Evolutionary conservation across 805 yeast genomes (phyloP).

Genomic region (Cyberlindnera nakhonratchasimensis): DNA sequence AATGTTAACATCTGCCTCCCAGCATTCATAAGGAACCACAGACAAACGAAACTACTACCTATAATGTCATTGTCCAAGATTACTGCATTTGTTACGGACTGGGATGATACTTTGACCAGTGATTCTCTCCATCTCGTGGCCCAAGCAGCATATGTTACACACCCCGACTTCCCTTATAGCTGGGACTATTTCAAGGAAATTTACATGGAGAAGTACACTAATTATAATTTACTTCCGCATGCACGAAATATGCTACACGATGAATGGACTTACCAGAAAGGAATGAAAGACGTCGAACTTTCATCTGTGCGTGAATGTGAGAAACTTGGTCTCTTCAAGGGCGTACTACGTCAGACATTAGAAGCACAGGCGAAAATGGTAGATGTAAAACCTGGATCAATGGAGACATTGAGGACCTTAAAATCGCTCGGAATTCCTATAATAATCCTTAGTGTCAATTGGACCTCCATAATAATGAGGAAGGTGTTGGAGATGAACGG

Average conservation of each 20-base stretch:
- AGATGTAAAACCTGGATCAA: constrained; percentile 34
- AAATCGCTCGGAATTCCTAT: constrained; percentile 32
- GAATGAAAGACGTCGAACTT: constrained; percentile 43
- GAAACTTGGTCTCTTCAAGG: constrained; percentile 38
- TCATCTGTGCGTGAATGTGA: constrained; percentile 45
- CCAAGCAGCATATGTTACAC: constrained; percentile 39
- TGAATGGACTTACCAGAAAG: constrained; percentile 45
- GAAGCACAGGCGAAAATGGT: constrained; percentile 35
- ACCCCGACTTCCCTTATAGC: constrained; percentile 36
- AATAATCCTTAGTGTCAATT: constrained; percentile 54
- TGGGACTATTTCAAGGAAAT: constrained; percentile 43
- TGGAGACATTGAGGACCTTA: constrained; percentile 16
- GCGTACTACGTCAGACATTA: constrained; percentile 34
- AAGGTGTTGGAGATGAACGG: constrained; percentile 29
- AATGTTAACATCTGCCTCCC: too few species aligned
- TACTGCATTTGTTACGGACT: constrained; percentile 52
- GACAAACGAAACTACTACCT: too few species aligned
- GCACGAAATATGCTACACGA: constrained; percentile 33
- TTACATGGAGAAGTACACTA: constrained; percentile 37
- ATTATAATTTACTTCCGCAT: constrained; percentile 32
- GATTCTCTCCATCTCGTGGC: constrained; percentile 57
- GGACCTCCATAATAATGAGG: constrained; percentile 51
- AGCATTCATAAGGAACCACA: too few species aligned
- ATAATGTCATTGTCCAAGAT: too few species aligned
- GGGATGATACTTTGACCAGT: constrained; percentile 64